phyloP scores from a whole-genome alignment of 768 basidiomycete genomes.

The Lactarius sanguifluus region DNA sequence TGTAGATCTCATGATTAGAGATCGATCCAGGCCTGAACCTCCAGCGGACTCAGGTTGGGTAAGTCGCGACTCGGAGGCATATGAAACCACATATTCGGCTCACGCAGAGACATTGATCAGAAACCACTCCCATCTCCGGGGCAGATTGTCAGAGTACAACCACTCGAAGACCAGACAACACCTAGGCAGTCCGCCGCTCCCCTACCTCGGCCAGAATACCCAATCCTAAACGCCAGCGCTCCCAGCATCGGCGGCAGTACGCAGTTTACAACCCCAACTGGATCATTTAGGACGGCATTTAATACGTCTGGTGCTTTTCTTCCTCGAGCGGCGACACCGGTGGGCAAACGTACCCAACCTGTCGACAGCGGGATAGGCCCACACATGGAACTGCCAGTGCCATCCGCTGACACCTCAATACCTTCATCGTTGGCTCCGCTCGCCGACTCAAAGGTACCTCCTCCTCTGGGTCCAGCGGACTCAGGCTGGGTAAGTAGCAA shows the following conservation, averaged over 20 bases:
- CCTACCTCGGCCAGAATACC: background rate
- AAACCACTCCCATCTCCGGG: background rate
- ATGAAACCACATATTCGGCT: background rate
- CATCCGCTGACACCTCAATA: background rate
- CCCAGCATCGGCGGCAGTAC: background rate
- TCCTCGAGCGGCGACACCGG: background rate
- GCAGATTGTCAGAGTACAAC: background rate
- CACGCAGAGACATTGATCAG: background rate
- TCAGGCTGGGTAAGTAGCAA: background rate
- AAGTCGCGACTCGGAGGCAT: background rate
- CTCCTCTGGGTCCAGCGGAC: background rate
- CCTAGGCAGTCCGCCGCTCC: background rate
- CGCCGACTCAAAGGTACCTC: no score
- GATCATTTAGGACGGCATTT: background rate
- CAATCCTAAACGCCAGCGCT: background rate
- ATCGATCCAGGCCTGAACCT: background rate
- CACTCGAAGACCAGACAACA: background rate
- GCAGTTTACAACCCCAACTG: background rate
- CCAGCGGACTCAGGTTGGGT: background rate
- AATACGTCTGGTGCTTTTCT: background rate
- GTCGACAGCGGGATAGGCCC: background rate
- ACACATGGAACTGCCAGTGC: background rate
- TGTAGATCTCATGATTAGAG: slow-evolving; percentile 3
- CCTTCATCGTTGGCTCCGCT: background rate
- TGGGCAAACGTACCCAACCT: no score